These are phyloP conservation scores for Cyberlindnera misumaiensis DNA, from an alignment of 805 yeast species.

Conservation along the genomic window DNA sequence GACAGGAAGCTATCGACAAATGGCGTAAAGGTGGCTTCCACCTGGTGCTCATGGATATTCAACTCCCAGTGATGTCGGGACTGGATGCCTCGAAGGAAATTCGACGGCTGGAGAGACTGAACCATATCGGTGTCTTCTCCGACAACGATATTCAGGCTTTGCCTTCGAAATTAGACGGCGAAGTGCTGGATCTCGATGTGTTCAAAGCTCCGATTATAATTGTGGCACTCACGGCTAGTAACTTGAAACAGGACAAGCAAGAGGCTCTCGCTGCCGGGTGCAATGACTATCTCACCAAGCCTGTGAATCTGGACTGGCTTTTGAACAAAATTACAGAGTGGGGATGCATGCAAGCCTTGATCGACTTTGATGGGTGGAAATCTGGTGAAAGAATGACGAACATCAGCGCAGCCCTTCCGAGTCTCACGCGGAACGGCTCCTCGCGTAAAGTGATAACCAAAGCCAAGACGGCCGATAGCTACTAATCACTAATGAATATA, in stretches of 20 bases:
- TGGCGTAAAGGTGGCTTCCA: slow-evolving; percentile 96
- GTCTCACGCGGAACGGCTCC: slow-evolving; percentile 15
- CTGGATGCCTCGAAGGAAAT: slow-evolving; percentile 92
- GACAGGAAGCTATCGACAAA: slow-evolving; percentile 88
- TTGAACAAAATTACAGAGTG: slow-evolving; percentile 92
- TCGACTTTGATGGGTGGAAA: slow-evolving; percentile 92
- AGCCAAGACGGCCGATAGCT: neutral
- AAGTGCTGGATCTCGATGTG: slow-evolving; percentile 49
- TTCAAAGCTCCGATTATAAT: slow-evolving; percentile 94
- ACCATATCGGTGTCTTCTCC: slow-evolving; percentile 56
- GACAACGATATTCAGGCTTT: slow-evolving; percentile 19
- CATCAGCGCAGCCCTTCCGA: slow-evolving; percentile 24
- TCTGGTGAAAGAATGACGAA: slow-evolving; percentile 38
- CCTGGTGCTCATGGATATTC: slow-evolving; percentile 93
- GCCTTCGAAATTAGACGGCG: slow-evolving; percentile 32
- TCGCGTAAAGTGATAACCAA: slow-evolving; percentile 3
- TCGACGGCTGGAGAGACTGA: slow-evolving; percentile 71
- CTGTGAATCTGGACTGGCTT: slow-evolving; percentile 91
- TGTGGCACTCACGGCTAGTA: slow-evolving; percentile 93
- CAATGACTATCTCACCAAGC: slow-evolving; percentile 92
- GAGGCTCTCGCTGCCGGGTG: slow-evolving; percentile 96
- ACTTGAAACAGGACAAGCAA: slow-evolving; percentile 75
- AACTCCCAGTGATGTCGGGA: slow-evolving; percentile 93
- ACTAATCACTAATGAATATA: neutral
- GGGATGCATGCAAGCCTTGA: slow-evolving; percentile 99